A percentile compares a stretch with the other conserved stretches of the same genome.
Conservation (phyloP, 2,329 filamentous ascomycete genomes). For the Trichoderma asperellum region DNA sequence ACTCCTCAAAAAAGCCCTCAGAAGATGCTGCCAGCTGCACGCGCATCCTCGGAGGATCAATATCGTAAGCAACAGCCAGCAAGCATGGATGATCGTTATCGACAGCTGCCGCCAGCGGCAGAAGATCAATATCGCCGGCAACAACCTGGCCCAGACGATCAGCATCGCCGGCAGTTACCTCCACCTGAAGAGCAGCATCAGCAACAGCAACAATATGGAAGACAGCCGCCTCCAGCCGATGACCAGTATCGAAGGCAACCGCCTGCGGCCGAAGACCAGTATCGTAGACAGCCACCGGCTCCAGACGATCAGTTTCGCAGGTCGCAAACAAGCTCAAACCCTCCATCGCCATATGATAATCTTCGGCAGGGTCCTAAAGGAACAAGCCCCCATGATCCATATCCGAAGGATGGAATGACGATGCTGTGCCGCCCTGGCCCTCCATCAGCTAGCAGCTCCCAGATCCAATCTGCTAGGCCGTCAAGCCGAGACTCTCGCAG, state of each 20-base stretch:
- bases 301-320: slow-evolving; percentile 32
- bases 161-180: slow-evolving; percentile 1
- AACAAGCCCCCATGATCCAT: slow-evolving; percentile 85
- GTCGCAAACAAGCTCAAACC: slow-evolving; percentile 30
- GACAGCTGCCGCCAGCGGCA: slow-evolving; percentile 26
- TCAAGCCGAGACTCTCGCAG: slow-evolving; percentile 87
- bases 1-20: slow-evolving; percentile 54
- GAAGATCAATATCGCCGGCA: slow-evolving; percentile 32
- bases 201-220: slow-evolving; percentile 16
- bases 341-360: slow-evolving; percentile 47
- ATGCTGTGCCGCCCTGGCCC: slow-evolving; percentile 87
- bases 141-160: background rate
- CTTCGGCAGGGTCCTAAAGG: slow-evolving; percentile 65
- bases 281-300: slow-evolving; percentile 26
- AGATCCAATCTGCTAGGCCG: slow-evolving; percentile 64
- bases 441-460: slow-evolving; percentile 56
- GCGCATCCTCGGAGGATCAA: slow-evolving; percentile 32
- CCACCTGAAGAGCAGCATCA: slow-evolving; percentile 16
- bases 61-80: slow-evolving; percentile 32
- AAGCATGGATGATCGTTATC: slow-evolving; percentile 18
- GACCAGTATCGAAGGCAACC: slow-evolving; percentile 21
- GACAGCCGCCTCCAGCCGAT: slow-evolving; percentile 23
- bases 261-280: slow-evolving; percentile 15
- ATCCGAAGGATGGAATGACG: slow-evolving; percentile 94
- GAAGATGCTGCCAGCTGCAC: slow-evolving; percentile 30